These are phyloP conservation scores for Epichloe brachyelytri DNA, from an alignment of 2,329 filamentous ascomycete genomes.

Conservation along the genomic window DNA sequence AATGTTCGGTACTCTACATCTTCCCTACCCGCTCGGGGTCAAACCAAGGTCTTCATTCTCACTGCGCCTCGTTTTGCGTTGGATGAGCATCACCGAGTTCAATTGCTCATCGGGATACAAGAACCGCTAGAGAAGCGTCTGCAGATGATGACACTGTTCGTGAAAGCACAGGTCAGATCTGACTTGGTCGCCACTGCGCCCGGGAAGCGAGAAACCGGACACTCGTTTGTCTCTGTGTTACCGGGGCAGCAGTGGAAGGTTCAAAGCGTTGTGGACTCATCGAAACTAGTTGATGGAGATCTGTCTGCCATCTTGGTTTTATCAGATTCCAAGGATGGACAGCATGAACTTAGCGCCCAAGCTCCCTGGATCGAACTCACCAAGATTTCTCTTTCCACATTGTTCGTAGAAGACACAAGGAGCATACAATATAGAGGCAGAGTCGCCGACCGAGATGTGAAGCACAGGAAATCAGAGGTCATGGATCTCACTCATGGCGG, in stretches of 20 bases:
- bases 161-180: conserved; percentile 30
- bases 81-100: conserved; percentile 38
- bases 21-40: conserved; percentile 35
- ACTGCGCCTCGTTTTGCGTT: conserved; percentile 42
- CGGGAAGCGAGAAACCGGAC: conserved; percentile 10
- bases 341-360: conserved; percentile 56
- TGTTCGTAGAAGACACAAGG: conserved; percentile 47
- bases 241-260: conserved; percentile 42
- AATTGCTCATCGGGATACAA: conserved; percentile 55
- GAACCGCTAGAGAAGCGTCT: conserved; percentile 55
- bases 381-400: conserved; percentile 49
- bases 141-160: conserved; percentile 50
- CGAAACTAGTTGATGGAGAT: conserved; percentile 53
- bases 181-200: conserved; percentile 14
- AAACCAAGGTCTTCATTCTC: conserved; percentile 56
- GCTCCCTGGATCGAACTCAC: conserved; percentile 62
- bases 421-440: conserved; percentile 44
- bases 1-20: conserved; percentile 49
- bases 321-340: conserved; percentile 50
- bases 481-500: conserved; percentile 34
- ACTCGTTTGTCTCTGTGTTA: conserved; percentile 16
- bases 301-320: conserved; percentile 58
- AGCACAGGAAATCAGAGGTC: conserved; percentile 30
- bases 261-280: conserved; percentile 59
- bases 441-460: conserved; percentile 38